Evolutionary conservation across 2,329 filamentous ascomycete species (phyloP).

Genomic region (Exophiala bonariae): DNA sequence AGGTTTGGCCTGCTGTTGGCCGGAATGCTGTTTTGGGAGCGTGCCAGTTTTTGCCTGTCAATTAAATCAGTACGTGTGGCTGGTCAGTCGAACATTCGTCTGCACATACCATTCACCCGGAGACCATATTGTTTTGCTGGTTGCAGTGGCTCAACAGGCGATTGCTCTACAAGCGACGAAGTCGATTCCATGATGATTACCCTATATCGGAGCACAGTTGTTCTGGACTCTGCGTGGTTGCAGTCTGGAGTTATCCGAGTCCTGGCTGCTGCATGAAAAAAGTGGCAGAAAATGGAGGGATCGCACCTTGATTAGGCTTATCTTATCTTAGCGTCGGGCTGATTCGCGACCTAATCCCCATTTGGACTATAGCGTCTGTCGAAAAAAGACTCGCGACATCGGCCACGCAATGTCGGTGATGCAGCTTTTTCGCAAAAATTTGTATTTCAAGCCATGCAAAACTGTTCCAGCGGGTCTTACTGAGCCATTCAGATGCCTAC

Average conservation of each 20-base stretch:
- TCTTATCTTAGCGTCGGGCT: conserved; percentile 11
- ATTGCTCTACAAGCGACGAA: neutral
- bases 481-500: conserved; percentile 18
- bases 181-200: neutral
- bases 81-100: conserved; percentile 6
- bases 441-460: conserved; percentile 3
- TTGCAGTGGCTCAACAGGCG: neutral
- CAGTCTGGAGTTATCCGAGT: no score
- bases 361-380: neutral
- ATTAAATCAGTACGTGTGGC: conserved; percentile 20
- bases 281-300: no score
- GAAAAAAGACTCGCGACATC: conserved; percentile 12
- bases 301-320: neutral
- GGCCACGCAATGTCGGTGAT: conserved; percentile 8
- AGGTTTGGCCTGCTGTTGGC: conserved; percentile 72
- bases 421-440: conserved; percentile 10
- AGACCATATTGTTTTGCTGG: conserved; percentile 13
- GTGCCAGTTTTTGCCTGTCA: conserved; percentile 92
- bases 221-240: neutral
- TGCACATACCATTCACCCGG: conserved; percentile 20
- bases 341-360: neutral
- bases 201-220: no score
- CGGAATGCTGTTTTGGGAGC: conserved; percentile 80
- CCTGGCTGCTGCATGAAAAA: no score
- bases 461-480: conserved; percentile 15